Evolutionary conservation across 495 filamentous ascomycete genomes (phyloP).

Genomic region (Aspergillus biplanus): DNA sequence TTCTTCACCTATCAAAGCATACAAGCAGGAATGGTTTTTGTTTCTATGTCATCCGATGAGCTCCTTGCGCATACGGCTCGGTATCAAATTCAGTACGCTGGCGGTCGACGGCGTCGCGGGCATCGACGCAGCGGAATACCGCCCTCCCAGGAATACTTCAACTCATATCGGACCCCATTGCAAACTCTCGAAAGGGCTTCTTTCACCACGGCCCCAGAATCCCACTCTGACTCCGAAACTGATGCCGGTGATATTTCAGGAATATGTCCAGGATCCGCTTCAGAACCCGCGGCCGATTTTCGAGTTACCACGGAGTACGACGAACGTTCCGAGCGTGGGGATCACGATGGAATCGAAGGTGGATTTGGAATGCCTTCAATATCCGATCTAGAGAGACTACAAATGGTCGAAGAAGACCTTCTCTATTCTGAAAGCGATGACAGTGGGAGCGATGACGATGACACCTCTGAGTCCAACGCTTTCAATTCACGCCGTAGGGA

Average conservation of each 20-base stretch:
- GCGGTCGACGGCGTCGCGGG: slow-evolving; percentile 30
- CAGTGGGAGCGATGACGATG: slow-evolving; percentile 37
- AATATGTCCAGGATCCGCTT: slow-evolving; percentile 13
- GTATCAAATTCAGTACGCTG: slow-evolving; percentile 73
- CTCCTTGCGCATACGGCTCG: slow-evolving; percentile 71
- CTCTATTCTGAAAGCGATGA: slow-evolving; percentile 58
- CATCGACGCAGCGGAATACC: slow-evolving; percentile 34
- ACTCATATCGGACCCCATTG: slow-evolving; percentile 39
- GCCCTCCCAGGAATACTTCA: slow-evolving; percentile 49
- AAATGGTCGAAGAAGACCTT: slow-evolving; percentile 37
- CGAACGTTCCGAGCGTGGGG: slow-evolving; percentile 36
- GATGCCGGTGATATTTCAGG: slow-evolving; percentile 20
- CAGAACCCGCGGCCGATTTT: slow-evolving; percentile 43
- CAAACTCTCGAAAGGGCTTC: slow-evolving; percentile 36
- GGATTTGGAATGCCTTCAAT: slow-evolving; percentile 23
- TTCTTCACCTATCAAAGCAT: slow-evolving; percentile 41
- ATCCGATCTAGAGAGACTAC: slow-evolving; percentile 32
- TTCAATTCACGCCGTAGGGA: slow-evolving; percentile 37
- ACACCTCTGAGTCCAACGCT: slow-evolving; percentile 25
- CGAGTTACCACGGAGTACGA: slow-evolving; percentile 56
- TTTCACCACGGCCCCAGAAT: slow-evolving; percentile 28
- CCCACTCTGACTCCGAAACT: slow-evolving; percentile 28
- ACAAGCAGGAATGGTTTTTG: slow-evolving; percentile 91
- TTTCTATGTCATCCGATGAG: slow-evolving; percentile 81
- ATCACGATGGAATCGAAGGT: slow-evolving; percentile 12